A percentile compares a stretch with the other conserved stretches of the same genome.
Evolutionary conservation across 768 basidiomycete species (phyloP).

Genomic region (Tylopilus sp.): DNA sequence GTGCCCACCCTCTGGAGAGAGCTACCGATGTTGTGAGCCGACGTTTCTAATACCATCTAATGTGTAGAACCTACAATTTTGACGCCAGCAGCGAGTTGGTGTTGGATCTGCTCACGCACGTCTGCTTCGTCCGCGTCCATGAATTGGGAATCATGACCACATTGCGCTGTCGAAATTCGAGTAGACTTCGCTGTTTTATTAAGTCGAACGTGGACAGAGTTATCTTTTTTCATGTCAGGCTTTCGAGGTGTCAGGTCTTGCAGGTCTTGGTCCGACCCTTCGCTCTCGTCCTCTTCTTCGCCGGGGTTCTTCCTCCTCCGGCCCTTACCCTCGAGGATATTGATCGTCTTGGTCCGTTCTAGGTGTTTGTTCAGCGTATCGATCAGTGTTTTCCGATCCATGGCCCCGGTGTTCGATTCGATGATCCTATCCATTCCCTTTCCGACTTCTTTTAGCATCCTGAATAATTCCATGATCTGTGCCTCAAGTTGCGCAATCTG

Average conservation of each 20-base stretch:
- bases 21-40: constrained; percentile 39
- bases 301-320: constrained; percentile 24
- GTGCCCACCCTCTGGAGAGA: constrained; percentile 57
- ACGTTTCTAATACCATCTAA: not conserved
- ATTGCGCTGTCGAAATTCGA: constrained; percentile 40
- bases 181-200: constrained; percentile 26
- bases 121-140: constrained; percentile 86
- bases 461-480: constrained; percentile 91
- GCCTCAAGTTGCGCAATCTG: constrained; percentile 84
- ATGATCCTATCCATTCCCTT: constrained; percentile 73
- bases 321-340: constrained; percentile 75
- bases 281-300: constrained; percentile 33
- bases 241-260: constrained; percentile 58
- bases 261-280: constrained; percentile 47
- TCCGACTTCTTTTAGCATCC: constrained; percentile 86
- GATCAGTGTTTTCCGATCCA: constrained; percentile 82
- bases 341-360: constrained; percentile 80
- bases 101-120: constrained; percentile 84
- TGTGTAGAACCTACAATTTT: constrained; percentile 50
- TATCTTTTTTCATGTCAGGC: constrained; percentile 39
- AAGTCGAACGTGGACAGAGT: constrained; percentile 31
- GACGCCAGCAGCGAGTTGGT: constrained; percentile 73
- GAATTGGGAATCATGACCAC: constrained; percentile 72
- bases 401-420: constrained; percentile 52
- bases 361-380: constrained; percentile 77